These are phyloP conservation scores for Thalia dealbata DNA, from an alignment of 176 grass and related monocot genomes.

Conservation along the genomic window DNA sequence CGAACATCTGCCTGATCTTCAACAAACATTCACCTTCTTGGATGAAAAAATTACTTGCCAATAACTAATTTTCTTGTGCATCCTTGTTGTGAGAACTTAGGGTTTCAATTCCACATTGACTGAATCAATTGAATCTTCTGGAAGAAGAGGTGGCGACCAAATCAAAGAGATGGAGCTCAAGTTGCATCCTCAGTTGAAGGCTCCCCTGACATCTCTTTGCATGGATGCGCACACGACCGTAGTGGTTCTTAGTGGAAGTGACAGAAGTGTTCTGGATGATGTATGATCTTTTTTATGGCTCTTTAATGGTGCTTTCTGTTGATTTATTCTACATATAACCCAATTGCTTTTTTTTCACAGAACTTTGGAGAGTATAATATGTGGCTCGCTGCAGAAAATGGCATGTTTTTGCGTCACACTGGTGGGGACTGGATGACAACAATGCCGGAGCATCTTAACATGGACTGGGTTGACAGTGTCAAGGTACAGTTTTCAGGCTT, in stretches of 20 bases:
- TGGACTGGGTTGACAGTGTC: conserved; percentile 99
- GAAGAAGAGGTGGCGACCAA: conserved; percentile 94
- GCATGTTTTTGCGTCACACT: conserved; percentile 90
- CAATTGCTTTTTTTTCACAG: conserved; percentile 23
- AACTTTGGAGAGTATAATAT: conserved; percentile 98
- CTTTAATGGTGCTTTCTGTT: conserved; percentile 14
- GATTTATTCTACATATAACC: conserved; percentile 1
- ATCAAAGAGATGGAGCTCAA: conserved; percentile 99
- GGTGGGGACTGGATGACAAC: conserved; percentile 98
- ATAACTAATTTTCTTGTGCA: background rate
- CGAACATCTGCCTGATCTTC: background rate
- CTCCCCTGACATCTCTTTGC: conserved; percentile 59
- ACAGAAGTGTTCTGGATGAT: conserved; percentile 94
- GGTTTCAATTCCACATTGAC: conserved; percentile 97
- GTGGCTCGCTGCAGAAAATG: conserved; percentile 98
- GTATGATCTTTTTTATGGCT: conserved; percentile 34
- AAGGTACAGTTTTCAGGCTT: conserved; percentile 38
- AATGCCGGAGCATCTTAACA: conserved; percentile 98
- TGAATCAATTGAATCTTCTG: conserved; percentile 84
- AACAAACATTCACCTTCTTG: background rate
- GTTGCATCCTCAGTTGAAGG: conserved; percentile 91
- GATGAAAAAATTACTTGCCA: background rate
- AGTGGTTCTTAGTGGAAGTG: conserved; percentile 92
- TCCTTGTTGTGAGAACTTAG: conserved; percentile 18
- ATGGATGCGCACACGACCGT: conserved; percentile 77